Evolutionary conservation across 495 filamentous ascomycete species (phyloP), one percentile per base, ranked within the genome.

Genomic region (Lindgomyces ingoldianus): DNA sequence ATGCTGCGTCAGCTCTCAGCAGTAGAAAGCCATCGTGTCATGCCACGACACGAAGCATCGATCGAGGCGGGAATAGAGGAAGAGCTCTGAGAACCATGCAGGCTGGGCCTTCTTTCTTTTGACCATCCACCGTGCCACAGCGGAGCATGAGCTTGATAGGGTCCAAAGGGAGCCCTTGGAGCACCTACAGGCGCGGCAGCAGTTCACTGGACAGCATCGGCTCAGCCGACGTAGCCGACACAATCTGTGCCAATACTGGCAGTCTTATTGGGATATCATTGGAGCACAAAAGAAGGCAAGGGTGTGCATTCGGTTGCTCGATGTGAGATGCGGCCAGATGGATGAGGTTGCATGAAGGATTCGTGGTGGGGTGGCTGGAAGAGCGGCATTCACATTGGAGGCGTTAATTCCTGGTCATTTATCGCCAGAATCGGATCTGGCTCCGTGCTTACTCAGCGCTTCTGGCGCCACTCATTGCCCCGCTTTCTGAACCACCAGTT

Each of bases 31-130:
- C 30, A 29, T 59, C 16, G 57, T 55, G 52, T 53, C 29, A 48
- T 59, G 57, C 50, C 57, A 57, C 42, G 57, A 54, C 49, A 61
- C 48, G 56, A 50, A 33, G 51, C 36, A 33, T 49, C 26, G 62
- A 58, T 53, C 45, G 53, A 58, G 25, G 18, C 18, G 44, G 26
- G 44, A 58, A 24, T 24, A 29, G 39, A 21, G 22, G 29, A 25
- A 47, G 4, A 50, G 47, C 47, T 22, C 9, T 47, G 18, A 27
- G 48, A 18, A 18, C 55, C 19, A 24, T 29, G 24, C 47, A 21
- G 49, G 42, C 21, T 51, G 47, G n/a, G n/a, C n/a, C n/a, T n/a
- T n/a, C 56, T 41, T 65, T 46, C 54, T 65, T 65, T 65, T 65
- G 62, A 65, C 54, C 39, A 52, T n/a, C 44, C 9, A 26, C 51